Evolutionary conservation across 164 flowering plant genomes (phyloP).

Genomic region (Umbellularia californica): DNA sequence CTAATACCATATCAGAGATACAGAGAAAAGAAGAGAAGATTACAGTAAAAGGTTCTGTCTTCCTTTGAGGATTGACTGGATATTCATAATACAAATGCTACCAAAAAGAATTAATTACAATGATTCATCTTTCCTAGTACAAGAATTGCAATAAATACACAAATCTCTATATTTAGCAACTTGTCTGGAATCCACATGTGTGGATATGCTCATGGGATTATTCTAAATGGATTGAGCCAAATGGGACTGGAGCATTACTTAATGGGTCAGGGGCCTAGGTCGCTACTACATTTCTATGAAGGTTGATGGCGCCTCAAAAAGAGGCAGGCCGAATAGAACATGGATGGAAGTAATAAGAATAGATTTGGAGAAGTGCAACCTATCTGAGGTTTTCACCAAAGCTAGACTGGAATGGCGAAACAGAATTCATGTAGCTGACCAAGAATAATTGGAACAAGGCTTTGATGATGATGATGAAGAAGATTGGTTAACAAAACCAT

Average conservation of each 20-base stretch:
- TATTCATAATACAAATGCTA: too few relatives aligned
- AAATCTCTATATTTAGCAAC: too few relatives aligned
- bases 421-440: neutral
- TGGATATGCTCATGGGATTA: too few relatives aligned
- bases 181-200: too few relatives aligned
- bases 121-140: too few relatives aligned
- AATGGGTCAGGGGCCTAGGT: neutral
- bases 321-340: neutral
- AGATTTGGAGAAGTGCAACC: neutral
- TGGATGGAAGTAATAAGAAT: neutral
- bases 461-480: neutral
- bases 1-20: too few relatives aligned
- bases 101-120: too few relatives aligned
- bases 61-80: too few relatives aligned
- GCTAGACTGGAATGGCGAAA: neutral
- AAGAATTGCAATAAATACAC: too few relatives aligned
- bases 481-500: neutral
- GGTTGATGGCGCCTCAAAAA: neutral
- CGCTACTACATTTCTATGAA: neutral
- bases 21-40: too few relatives aligned
- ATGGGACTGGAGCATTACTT: neutral
- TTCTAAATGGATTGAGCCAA: neutral
- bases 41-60: too few relatives aligned
- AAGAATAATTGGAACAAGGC: neutral
- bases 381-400: neutral